Percentiles rank a stretch among this genome's conserved stretches.
phyloP scores from a whole-genome alignment of 345 rosid species.

The Melaleuca quinquenervia region DNA sequence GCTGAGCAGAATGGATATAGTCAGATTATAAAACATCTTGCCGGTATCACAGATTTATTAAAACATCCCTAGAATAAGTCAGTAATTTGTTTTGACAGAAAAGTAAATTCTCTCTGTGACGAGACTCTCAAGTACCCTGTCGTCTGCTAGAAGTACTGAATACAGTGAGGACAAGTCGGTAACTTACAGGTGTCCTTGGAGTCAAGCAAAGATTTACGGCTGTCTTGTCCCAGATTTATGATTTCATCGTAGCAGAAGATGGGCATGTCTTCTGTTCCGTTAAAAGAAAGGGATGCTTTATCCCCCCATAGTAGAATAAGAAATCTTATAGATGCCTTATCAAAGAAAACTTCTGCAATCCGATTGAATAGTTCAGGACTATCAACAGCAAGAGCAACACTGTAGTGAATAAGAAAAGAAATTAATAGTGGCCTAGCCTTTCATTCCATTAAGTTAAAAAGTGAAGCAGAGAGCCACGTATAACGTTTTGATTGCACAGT shows the following conservation, averaged over 20 bases:
- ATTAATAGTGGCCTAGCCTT: background rate
- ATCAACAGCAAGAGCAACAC: conserved; percentile 80
- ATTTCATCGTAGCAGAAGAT: conserved; percentile 56
- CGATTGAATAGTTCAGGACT: conserved; percentile 72
- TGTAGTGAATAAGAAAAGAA: conserved; percentile 15
- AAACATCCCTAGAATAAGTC: background rate
- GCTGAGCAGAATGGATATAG: no score
- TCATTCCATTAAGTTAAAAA: background rate
- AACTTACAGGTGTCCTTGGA: conserved; percentile 48
- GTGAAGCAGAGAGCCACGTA: background rate
- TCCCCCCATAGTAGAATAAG: conserved; percentile 82
- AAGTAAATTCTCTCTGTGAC: background rate
- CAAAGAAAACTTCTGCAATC: conserved; percentile 41
- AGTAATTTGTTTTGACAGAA: background rate
- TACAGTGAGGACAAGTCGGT: background rate
- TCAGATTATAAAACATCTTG: background rate
- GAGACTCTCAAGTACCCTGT: background rate
- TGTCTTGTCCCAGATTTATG: conserved; percentile 51
- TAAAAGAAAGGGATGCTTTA: conserved; percentile 32
- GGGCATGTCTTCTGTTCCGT: conserved; percentile 24
- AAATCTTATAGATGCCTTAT: conserved; percentile 45
- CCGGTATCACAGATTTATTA: background rate
- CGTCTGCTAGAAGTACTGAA: background rate
- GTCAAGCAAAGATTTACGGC: conserved; percentile 25
- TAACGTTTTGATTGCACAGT: background rate